Conservation (phyloP, 202 grass and related monocot species). For the Schoenoplectus tabernaemontani region DNA sequence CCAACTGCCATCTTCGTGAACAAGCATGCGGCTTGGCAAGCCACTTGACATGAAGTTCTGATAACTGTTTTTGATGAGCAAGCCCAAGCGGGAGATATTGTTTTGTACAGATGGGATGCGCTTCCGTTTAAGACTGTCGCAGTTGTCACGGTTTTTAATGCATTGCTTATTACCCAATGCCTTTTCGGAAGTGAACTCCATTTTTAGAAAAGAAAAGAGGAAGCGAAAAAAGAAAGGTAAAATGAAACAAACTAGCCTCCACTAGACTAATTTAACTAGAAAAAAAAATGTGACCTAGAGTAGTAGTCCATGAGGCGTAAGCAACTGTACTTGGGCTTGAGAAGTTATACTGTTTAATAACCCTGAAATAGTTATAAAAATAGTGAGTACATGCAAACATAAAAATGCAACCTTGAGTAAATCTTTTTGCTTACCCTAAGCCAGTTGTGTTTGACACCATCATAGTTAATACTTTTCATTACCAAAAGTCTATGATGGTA, state of each 20-base stretch:
- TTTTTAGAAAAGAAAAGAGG: constrained; percentile 17
- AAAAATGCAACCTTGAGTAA: neutral
- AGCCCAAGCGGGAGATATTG: constrained; percentile 30
- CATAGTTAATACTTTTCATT: neutral
- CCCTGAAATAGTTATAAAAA: constrained; percentile 17
- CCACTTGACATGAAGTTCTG: constrained; percentile 65
- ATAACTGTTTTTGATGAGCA: constrained; percentile 52
- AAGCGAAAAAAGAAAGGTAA: constrained; percentile 3
- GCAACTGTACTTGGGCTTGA: constrained; percentile 20
- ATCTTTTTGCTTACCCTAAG: neutral
- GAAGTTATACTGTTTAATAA: neutral
- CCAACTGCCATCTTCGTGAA: constrained; percentile 59
- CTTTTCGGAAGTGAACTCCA: constrained; percentile 16
- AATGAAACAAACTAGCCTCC: constrained; percentile 12
- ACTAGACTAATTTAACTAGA: constrained; percentile 23
- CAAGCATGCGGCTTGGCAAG: constrained; percentile 51
- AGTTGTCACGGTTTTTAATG: neutral
- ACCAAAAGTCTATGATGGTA: neutral
- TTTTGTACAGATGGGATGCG: constrained; percentile 1
- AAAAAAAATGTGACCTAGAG: neutral
- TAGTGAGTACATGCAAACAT: neutral
- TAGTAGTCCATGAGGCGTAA: neutral
- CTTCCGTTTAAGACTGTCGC: constrained; percentile 3
- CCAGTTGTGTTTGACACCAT: neutral
- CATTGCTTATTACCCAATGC: constrained; percentile 16